Conservation (phyloP, 257 asterid species). For the Solanum chilense region DNA sequence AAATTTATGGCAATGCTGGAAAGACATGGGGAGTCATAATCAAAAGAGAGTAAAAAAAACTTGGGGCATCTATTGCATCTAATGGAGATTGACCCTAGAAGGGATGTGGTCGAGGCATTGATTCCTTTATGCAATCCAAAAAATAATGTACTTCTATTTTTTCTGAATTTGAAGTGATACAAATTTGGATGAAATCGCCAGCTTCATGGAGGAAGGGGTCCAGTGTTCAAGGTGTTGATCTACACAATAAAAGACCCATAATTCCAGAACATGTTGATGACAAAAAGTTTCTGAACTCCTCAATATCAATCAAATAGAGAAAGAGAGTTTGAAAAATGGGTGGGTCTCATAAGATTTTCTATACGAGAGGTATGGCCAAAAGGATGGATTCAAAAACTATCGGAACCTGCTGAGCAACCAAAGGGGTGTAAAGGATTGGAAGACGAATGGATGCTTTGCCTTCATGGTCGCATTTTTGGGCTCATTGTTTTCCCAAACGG, state of each 20-base stretch:
- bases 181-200: not conserved
- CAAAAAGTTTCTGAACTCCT: not conserved
- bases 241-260: no score
- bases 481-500: no score
- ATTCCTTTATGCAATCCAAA: not conserved
- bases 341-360: not conserved
- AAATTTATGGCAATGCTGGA: not conserved
- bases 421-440: no score
- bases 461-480: no score
- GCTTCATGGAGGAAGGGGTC: no score
- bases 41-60: not conserved
- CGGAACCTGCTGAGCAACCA: not conserved
- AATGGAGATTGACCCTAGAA: not conserved
- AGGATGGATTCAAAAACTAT: no score
- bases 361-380: no score
- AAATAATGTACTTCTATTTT: not conserved
- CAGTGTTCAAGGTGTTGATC: not conserved
- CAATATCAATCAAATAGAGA: not conserved
- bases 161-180: not conserved
- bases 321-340: not conserved
- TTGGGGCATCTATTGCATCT: not conserved
- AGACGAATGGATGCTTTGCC: no score
- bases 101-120: not conserved
- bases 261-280: not conserved
- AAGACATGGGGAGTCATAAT: not conserved